Conservation (phyloP, 106 monocot species). For the Amphibolis antarctica region DNA sequence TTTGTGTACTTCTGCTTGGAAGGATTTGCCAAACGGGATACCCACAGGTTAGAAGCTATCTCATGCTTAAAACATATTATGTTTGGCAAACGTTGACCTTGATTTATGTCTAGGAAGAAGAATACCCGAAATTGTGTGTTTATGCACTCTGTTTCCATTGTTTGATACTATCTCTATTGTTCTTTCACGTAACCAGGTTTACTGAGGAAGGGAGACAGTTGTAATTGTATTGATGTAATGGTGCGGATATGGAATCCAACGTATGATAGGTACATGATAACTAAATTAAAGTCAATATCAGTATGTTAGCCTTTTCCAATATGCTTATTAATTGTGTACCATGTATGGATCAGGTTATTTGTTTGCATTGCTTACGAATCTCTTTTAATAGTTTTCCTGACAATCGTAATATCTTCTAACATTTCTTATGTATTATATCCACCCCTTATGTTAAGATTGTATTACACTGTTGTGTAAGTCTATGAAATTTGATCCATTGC, state of each 20-base stretch:
- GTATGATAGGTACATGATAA: background rate
- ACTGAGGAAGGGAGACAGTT: slow-evolving; percentile 22
- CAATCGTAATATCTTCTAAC: too few relatives aligned
- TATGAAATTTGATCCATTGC: too few relatives aligned
- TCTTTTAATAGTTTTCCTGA: too few relatives aligned
- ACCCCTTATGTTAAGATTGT: too few relatives aligned
- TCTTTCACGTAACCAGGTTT: background rate
- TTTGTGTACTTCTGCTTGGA: slow-evolving; percentile 1
- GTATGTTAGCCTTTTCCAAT: too few relatives aligned
- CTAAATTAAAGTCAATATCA: background rate
- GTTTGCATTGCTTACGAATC: too few relatives aligned
- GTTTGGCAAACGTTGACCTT: background rate
- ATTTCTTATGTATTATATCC: too few relatives aligned
- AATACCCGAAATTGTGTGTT: too few relatives aligned
- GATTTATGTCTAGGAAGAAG: background rate
- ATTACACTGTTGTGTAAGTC: too few relatives aligned
- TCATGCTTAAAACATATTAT: background rate
- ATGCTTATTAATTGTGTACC: too few relatives aligned
- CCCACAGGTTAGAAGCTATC: slow-evolving; percentile 3
- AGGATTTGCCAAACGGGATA: slow-evolving; percentile 13
- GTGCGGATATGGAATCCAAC: slow-evolving; percentile 29
- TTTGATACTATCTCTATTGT: background rate
- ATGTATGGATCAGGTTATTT: too few relatives aligned
- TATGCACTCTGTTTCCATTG: too few relatives aligned
- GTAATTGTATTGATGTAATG: slow-evolving; percentile 36